phyloP scores from a whole-genome alignment of 139 green algal genomes.

The Chlorella sp. region DNA sequence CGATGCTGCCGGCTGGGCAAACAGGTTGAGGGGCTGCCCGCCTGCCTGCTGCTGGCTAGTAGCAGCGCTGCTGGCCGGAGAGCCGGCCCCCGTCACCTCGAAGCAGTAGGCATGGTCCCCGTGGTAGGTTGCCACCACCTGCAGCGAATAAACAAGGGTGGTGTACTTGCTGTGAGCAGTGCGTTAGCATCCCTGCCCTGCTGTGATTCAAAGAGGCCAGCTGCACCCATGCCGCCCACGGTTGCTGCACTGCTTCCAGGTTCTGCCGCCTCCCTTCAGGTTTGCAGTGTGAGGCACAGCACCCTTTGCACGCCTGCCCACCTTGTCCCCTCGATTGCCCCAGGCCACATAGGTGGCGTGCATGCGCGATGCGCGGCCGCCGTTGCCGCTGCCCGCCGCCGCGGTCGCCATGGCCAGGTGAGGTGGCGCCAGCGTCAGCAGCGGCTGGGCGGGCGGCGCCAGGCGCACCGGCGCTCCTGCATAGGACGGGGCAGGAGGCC shows the following conservation, averaged over 20 bases:
- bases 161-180: too few relatives aligned
- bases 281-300: too few relatives aligned
- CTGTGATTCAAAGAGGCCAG: too few relatives aligned
- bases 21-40: background rate
- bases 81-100: constrained; percentile 58
- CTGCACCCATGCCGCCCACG: too few relatives aligned
- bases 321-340: constrained; percentile 65
- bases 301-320: background rate
- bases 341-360: constrained; percentile 79
- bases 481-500: background rate
- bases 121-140: constrained; percentile 81
- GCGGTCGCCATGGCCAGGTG: constrained; percentile 44
- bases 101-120: constrained; percentile 83
- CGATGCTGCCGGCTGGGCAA: background rate
- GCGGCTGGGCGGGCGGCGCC: background rate
- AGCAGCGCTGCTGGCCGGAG: background rate
- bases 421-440: constrained; percentile 61
- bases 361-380: constrained; percentile 9
- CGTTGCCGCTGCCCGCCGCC: background rate
- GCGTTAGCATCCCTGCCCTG: too few relatives aligned
- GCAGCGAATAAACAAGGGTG: too few relatives aligned
- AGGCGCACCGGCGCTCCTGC: constrained; percentile 8
- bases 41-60: background rate
- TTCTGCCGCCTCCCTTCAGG: too few relatives aligned
- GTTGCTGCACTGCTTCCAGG: too few relatives aligned